These are phyloP conservation scores for Tritrichomonas musculus DNA, from an alignment of 208 protist genomes.

Conservation along the genomic window DNA sequence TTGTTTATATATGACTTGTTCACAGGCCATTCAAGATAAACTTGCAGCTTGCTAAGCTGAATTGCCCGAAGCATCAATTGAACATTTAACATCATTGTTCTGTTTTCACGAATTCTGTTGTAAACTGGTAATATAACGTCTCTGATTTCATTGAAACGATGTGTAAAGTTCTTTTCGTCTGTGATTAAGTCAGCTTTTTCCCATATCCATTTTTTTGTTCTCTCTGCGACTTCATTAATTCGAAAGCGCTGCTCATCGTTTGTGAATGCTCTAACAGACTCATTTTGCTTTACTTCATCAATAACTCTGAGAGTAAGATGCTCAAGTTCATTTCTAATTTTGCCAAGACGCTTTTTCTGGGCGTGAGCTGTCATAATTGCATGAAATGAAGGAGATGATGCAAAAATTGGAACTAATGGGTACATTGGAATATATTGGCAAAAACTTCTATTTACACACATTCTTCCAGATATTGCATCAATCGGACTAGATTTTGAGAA, in stretches of 20 bases:
- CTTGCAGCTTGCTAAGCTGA: background rate
- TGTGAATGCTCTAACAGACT: background rate
- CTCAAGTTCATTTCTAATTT: background rate
- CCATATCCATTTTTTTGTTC: background rate
- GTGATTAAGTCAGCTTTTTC: background rate
- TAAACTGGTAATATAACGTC: background rate
- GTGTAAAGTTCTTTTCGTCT: background rate
- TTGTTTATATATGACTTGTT: background rate
- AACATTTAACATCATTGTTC: background rate
- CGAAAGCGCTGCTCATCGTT: background rate
- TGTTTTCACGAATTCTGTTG: background rate
- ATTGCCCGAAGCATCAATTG: background rate
- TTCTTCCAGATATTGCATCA: too few species aligned
- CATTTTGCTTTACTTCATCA: background rate
- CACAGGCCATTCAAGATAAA: background rate
- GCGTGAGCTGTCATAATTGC: background rate
- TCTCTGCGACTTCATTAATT: background rate
- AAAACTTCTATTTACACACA: background rate
- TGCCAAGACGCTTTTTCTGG: background rate
- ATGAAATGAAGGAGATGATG: background rate
- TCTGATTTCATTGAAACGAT: background rate
- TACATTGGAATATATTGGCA: too few species aligned
- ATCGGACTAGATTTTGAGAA: background rate
- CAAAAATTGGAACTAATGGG: too few species aligned
- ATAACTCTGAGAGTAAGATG: background rate